Conservation (phyloP, 805 yeast genomes). For the Nakazawaea ishiwadae region DNA sequence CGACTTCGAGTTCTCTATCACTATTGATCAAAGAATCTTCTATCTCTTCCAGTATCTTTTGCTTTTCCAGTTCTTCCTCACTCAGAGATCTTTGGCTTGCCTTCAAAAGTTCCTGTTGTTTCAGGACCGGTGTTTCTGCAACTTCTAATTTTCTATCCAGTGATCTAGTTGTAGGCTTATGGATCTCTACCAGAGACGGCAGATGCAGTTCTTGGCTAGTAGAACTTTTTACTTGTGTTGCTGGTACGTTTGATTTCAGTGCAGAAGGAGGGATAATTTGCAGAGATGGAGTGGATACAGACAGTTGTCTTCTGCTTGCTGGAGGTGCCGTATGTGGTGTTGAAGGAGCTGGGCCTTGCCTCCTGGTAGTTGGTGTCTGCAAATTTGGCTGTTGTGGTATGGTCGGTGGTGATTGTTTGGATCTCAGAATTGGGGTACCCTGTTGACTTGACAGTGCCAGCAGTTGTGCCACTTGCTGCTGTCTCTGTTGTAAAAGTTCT, state of each 20-base stretch:
- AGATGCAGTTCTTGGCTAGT: slow-evolving; percentile 10
- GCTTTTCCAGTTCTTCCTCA: slow-evolving; percentile 11
- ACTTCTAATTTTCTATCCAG: slow-evolving; percentile 11
- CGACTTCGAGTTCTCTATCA: slow-evolving; percentile 2
- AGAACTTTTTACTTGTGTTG: slow-evolving; percentile 3
- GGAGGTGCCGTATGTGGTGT: slow-evolving; percentile 3
- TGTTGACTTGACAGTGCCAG: too few relatives aligned
- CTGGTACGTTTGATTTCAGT: background rate
- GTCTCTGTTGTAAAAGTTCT: too few relatives aligned
- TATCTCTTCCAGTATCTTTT: slow-evolving; percentile 6
- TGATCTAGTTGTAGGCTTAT: slow-evolving; percentile 12
- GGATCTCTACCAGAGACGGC: slow-evolving; percentile 7
- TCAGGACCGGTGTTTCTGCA: slow-evolving; percentile 11
- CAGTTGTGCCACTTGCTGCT: too few relatives aligned
- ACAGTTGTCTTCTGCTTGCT: background rate
- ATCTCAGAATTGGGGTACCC: slow-evolving; percentile 12
- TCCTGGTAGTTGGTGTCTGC: background rate
- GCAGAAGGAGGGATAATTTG: background rate
- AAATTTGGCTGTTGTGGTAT: background rate
- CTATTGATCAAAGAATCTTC: slow-evolving; percentile 5
- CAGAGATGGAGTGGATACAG: background rate
- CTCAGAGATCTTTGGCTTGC: slow-evolving; percentile 1
- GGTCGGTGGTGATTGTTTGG: slow-evolving; percentile 5
- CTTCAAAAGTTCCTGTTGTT: slow-evolving; percentile 10
- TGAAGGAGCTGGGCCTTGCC: background rate